These are phyloP conservation scores for Pythium phragmitis DNA, from an alignment of 352 stramenopile genomes.

Conservation along the genomic window DNA sequence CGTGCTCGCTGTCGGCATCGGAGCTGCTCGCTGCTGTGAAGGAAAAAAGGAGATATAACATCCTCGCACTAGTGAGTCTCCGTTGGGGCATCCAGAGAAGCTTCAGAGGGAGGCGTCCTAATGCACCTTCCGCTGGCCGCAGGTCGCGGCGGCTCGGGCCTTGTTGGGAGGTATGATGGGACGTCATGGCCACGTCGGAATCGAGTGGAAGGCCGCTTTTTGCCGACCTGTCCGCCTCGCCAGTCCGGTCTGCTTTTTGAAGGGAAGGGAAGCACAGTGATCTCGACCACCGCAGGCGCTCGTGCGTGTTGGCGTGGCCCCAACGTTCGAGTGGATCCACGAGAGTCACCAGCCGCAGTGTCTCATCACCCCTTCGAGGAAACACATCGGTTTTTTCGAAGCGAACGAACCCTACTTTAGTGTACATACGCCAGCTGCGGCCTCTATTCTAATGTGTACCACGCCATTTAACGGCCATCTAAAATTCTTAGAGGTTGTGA, in stretches of 20 bases:
- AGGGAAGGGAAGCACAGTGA: not conserved
- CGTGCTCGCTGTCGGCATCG: slow-evolving; percentile 25
- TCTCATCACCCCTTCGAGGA: slow-evolving; percentile 24
- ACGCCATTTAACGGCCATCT: not conserved
- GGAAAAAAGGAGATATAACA: not conserved
- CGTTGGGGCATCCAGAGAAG: not conserved
- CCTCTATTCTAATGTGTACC: not conserved
- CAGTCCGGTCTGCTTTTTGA: slow-evolving; percentile 4
- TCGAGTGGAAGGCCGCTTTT: not conserved
- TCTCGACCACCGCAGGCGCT: slow-evolving; percentile 19
- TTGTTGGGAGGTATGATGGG: slow-evolving; percentile 7
- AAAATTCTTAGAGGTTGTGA: not conserved
- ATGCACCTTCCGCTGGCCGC: slow-evolving; percentile 27
- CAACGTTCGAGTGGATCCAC: slow-evolving; percentile 22
- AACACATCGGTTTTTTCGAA: slow-evolving; percentile 25
- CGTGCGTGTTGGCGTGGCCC: slow-evolving; percentile 5
- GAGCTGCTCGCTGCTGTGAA: slow-evolving; percentile 20
- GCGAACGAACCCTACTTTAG: not conserved
- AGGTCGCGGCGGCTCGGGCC: slow-evolving; percentile 12
- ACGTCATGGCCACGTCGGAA: slow-evolving; percentile 13
- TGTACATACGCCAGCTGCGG: not conserved
- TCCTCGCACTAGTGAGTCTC: not conserved
- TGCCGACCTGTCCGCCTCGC: not conserved
- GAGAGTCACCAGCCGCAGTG: slow-evolving; percentile 21
- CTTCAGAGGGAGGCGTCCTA: not conserved